These are phyloP conservation scores for Lippia alba DNA, from an alignment of 305 asterid species.

Conservation along the genomic window DNA sequence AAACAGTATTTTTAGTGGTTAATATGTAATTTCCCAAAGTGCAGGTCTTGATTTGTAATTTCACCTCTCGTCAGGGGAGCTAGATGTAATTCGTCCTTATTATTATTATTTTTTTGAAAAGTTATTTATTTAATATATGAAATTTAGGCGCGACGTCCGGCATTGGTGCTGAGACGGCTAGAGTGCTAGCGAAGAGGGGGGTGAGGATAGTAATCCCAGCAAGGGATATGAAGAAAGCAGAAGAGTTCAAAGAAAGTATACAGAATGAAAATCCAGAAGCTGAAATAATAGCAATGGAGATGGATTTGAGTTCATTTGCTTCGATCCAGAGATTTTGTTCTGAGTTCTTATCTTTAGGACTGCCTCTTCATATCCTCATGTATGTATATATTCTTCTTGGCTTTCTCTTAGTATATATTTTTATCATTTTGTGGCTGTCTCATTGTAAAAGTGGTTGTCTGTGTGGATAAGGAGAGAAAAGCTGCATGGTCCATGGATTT, in stretches of 20 bases:
- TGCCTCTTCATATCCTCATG: constrained; percentile 93
- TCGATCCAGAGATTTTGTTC: constrained; percentile 85
- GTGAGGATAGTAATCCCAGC: constrained; percentile 82
- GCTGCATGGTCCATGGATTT: neutral
- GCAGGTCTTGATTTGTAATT: no score
- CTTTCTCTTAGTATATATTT: neutral
- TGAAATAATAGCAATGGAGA: constrained; percentile 67
- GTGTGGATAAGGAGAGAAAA: no score
- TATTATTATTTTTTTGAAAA: neutral
- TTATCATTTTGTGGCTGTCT: constrained; percentile 9
- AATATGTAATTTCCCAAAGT: no score
- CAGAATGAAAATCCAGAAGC: constrained; percentile 63
- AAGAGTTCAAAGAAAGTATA: constrained; percentile 63
- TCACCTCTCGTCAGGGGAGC: no score
- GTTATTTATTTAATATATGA: no score
- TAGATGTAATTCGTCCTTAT: no score
- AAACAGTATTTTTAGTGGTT: no score
- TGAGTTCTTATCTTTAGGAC: constrained; percentile 73
- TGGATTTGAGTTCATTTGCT: constrained; percentile 84
- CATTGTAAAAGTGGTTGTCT: constrained; percentile 3
- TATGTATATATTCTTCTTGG: constrained; percentile 37
- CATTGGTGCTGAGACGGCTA: constrained; percentile 90
- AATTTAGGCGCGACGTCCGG: constrained; percentile 88
- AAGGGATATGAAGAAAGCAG: constrained; percentile 76
- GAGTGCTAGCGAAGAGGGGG: constrained; percentile 83